Base-by-base conservation (phyloP, 2,329 filamentous ascomycete species). In the Hypoxylon sp. region DNA sequence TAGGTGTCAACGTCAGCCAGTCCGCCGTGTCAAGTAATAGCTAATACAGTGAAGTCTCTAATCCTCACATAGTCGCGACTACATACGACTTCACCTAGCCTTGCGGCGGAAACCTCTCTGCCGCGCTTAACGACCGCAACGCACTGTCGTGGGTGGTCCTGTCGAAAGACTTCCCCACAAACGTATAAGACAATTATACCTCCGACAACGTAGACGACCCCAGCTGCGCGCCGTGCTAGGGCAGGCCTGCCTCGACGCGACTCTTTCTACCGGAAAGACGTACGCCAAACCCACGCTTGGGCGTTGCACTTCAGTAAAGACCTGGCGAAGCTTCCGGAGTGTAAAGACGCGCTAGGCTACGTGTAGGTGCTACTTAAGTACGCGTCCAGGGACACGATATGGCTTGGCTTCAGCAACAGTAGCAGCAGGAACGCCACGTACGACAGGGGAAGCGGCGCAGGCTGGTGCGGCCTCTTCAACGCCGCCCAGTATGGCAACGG, bases 211-310 rank as follows among this genome's bases (percentile, higher is more conserved):
- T 19, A 10, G 11, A 44, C 19, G 20, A 17, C 19, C 6, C 17
- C 19, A 44, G 44, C 44, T 47, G 44, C 22, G 44, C 15, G 10
- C 10, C 22, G 15, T n/a, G 44, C 44, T 47, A 6, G 44, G 44
- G 15, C 44, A 47, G 24, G 44, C 44, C 44, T 47, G 44, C 6
- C 22, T 47, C 44, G 44, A 47, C 44, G 44, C 44, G 15, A 47
- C 30, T 13, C 15, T 47, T 2, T 15, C 10, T 6, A 11, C 2
- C 3, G 41, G 20, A 13, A 47, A 5, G n/a, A 10, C 22, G 11
- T 15, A 3, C 5, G 20, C 24, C 20, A 13, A 13, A 6, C 22
- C 26, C 10, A 10, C 22, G 22, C 20, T 15, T 2, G 44, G 44
- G 10, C 3, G 5, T 6, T 47, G 44, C 15, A 5, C 13, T 4